These are phyloP conservation scores for Nyssa sinensis DNA, from an alignment of 148 eudicot genomes.

Conservation along the genomic window DNA sequence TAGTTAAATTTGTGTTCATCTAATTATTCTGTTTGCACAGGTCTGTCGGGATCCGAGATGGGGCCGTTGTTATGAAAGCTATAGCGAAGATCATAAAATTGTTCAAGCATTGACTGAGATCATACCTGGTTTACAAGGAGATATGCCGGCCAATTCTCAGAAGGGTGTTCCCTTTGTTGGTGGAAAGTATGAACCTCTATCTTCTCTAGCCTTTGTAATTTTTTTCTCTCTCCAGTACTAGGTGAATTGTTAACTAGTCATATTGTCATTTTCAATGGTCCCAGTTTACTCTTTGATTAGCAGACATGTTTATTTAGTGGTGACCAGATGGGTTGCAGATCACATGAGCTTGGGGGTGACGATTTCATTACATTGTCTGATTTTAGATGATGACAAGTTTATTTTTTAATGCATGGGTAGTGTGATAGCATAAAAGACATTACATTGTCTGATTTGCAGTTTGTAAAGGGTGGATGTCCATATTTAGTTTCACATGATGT, in stretches of 20 bases:
- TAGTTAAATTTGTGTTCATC: not conserved
- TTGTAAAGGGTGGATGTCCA: no score
- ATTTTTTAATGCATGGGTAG: no score
- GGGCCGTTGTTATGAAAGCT: slow-evolving; percentile 91
- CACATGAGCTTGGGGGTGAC: no score
- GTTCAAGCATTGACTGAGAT: slow-evolving; percentile 82
- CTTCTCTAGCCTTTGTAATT: not conserved
- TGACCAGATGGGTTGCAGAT: no score
- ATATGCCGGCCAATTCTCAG: slow-evolving; percentile 47
- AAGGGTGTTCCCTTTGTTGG: slow-evolving; percentile 61
- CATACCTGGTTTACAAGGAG: slow-evolving; percentile 89
- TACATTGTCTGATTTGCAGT: no score
- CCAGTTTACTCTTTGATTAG: not conserved
- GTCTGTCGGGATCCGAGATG: slow-evolving; percentile 86
- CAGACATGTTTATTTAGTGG: no score
- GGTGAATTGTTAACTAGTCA: not conserved
- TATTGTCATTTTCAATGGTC: not conserved
- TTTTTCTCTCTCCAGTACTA: no score
- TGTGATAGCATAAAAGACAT: no score
- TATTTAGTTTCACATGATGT: no score
- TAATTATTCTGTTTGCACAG: slow-evolving; percentile 21
- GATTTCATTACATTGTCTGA: no score
- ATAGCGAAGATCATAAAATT: slow-evolving; percentile 70
- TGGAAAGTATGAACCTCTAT: slow-evolving; percentile 50
- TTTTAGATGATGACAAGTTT: no score